Conservation (phyloP, 352 stramenopile genomes). For the Globisporangium takayamanum region DNA sequence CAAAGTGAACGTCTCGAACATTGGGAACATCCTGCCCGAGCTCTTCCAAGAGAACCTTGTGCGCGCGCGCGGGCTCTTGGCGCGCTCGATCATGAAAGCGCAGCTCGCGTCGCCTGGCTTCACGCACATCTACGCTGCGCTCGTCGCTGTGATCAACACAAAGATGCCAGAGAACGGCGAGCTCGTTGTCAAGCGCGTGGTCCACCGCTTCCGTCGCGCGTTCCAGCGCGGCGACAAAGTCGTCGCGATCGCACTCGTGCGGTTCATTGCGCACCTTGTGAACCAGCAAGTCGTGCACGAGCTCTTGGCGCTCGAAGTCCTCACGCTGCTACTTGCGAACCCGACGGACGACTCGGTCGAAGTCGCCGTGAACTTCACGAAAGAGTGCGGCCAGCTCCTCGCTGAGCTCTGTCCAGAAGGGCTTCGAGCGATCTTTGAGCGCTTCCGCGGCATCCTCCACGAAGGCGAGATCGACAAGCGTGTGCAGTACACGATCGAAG, state of each 20-base stretch:
- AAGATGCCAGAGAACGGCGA: conserved; percentile 98
- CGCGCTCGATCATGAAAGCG: conserved; percentile 93
- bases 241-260: conserved; percentile 90
- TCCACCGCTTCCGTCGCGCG: conserved; percentile 93
- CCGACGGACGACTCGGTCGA: conserved; percentile 98
- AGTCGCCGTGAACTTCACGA: conserved; percentile 97
- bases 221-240: conserved; percentile 97
- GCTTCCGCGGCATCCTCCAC: conserved; percentile 96
- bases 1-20: conserved; percentile 92
- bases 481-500: conserved; percentile 98
- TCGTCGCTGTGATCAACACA: conserved; percentile 98
- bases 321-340: conserved; percentile 95
- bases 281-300: conserved; percentile 98
- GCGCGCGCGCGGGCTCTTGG: conserved; percentile 92
- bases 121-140: conserved; percentile 95
- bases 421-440: conserved; percentile 95
- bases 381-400: conserved; percentile 92
- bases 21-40: conserved; percentile 94
- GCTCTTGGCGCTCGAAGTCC: conserved; percentile 95
- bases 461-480: conserved; percentile 96
- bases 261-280: conserved; percentile 98
- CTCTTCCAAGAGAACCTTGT: conserved; percentile 98
- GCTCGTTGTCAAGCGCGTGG: conserved; percentile 89
- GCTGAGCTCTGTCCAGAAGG: conserved; percentile 82
- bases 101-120: conserved; percentile 95